These are phyloP conservation scores for Biscogniauxia mediterranea DNA, from an alignment of 2,329 filamentous ascomycete genomes.

Conservation along the genomic window DNA sequence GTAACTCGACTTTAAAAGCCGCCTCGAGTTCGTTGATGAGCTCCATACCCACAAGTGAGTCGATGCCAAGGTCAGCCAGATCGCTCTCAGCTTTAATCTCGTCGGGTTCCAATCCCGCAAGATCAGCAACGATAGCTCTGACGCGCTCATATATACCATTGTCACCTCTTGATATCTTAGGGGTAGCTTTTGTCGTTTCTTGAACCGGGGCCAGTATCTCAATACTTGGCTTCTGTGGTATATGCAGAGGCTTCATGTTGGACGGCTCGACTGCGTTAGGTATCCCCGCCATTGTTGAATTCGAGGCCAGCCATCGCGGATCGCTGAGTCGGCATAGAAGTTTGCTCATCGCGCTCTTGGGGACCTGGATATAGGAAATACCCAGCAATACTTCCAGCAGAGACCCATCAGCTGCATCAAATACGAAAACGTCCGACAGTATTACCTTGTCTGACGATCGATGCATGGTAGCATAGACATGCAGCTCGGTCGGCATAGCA, in stretches of 20 bases:
- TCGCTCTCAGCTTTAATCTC: conserved; percentile 35
- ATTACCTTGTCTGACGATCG: conserved; percentile 21
- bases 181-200: too few species aligned
- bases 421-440: conserved; percentile 34
- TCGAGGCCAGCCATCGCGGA: too few species aligned
- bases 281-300: not conserved
- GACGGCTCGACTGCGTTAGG: not conserved
- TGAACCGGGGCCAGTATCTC: too few species aligned
- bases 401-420: conserved; percentile 28
- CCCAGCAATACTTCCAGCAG: conserved; percentile 36
- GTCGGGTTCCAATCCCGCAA: conserved; percentile 34
- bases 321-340: conserved; percentile 25
- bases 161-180: conserved; percentile 5
- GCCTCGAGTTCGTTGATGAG: conserved; percentile 40
- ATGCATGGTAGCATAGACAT: not conserved
- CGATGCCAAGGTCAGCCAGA: conserved; percentile 44
- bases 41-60: conserved; percentile 50
- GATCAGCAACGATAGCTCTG: conserved; percentile 19
- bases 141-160: conserved; percentile 1
- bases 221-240: not conserved
- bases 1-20: conserved; percentile 34
- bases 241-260: too few species aligned
- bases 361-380: conserved; percentile 29
- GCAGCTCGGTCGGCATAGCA: too few species aligned
- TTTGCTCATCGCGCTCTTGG: conserved; percentile 30